Evolutionary conservation across 1,139 yeast species (phyloP).

Genomic region (Debaryomycetaceae sp.): DNA sequence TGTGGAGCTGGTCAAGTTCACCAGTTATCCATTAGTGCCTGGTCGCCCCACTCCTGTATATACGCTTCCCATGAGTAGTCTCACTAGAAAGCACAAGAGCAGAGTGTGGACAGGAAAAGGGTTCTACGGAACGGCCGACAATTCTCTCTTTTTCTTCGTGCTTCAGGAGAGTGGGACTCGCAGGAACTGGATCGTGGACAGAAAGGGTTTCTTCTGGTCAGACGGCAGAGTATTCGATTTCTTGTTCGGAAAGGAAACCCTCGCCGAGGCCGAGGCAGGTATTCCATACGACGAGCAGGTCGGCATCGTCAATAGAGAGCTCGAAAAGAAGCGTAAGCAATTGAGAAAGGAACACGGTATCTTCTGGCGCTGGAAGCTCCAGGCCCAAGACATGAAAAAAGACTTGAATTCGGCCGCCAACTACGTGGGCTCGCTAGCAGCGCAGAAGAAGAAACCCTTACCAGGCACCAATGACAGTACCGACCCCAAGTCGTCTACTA

Average conservation of each 20-base stretch:
- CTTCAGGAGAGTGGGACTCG: slow-evolving; percentile 52
- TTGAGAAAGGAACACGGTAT: slow-evolving; percentile 38
- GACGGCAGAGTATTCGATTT: slow-evolving; percentile 84
- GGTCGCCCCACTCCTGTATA: slow-evolving; percentile 74
- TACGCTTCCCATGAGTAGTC: slow-evolving; percentile 57
- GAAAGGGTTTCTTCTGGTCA: slow-evolving; percentile 88
- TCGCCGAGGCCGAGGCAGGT: slow-evolving; percentile 75
- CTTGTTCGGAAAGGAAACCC: slow-evolving; percentile 71
- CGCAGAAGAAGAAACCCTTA: slow-evolving; percentile 1
- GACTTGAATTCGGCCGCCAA: slow-evolving; percentile 26
- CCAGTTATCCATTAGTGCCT: slow-evolving; percentile 74
- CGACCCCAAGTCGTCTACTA: background rate
- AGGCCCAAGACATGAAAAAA: slow-evolving; percentile 29
- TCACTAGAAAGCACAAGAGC: slow-evolving; percentile 58
- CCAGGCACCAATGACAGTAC: too few relatives aligned
- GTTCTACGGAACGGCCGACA: slow-evolving; percentile 79
- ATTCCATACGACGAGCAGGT: slow-evolving; percentile 61
- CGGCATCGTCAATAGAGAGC: slow-evolving; percentile 39
- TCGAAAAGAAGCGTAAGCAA: slow-evolving; percentile 37
- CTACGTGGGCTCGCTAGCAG: slow-evolving; percentile 10
- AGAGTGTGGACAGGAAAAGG: slow-evolving; percentile 85
- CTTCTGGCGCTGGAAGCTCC: slow-evolving; percentile 40
- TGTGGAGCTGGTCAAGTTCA: slow-evolving; percentile 55
- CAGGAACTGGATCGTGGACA: slow-evolving; percentile 73
- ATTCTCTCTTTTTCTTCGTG: slow-evolving; percentile 69